These are phyloP conservation scores for Colletotrichum sp. DNA, from an alignment of 2,329 filamentous ascomycete species.

Conservation along the genomic window DNA sequence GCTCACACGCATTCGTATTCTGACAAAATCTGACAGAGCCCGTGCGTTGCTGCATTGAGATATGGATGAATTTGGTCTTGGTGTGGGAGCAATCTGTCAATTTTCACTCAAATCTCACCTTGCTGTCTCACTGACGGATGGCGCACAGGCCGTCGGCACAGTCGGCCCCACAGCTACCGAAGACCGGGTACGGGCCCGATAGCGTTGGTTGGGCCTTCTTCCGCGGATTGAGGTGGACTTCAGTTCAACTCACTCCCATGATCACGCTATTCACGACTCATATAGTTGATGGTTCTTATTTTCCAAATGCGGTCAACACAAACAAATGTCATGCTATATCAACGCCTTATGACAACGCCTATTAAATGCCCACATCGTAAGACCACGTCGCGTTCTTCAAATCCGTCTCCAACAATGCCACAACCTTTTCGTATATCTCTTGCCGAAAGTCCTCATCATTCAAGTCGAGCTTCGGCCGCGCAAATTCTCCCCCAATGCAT, in stretches of 20 bases:
- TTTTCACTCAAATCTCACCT: neutral
- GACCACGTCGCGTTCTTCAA: neutral
- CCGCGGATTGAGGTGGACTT: rapidly evolving
- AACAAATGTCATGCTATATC: rapidly evolving
- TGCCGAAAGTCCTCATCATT: neutral
- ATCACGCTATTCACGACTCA: rapidly evolving
- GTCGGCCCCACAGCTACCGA: neutral
- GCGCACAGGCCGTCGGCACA: neutral
- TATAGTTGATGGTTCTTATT: rapidly evolving
- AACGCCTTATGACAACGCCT: neutral
- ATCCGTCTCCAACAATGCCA: neutral
- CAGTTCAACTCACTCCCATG: rapidly evolving
- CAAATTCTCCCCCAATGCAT: constrained; percentile 20
- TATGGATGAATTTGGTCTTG: neutral
- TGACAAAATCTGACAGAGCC: neutral
- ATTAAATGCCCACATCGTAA: neutral
- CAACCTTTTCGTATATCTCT: neutral
- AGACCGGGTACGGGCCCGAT: neutral
- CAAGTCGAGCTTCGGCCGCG: neutral
- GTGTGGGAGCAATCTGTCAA: neutral
- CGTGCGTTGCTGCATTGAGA: neutral
- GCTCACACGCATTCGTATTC: rapidly evolving
- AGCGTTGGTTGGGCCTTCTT: rapidly evolving
- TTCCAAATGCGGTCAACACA: rapidly evolving
- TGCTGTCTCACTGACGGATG: neutral